Conservation (phyloP, 768 basidiomycete species). For the Tephrocybe sp. region DNA sequence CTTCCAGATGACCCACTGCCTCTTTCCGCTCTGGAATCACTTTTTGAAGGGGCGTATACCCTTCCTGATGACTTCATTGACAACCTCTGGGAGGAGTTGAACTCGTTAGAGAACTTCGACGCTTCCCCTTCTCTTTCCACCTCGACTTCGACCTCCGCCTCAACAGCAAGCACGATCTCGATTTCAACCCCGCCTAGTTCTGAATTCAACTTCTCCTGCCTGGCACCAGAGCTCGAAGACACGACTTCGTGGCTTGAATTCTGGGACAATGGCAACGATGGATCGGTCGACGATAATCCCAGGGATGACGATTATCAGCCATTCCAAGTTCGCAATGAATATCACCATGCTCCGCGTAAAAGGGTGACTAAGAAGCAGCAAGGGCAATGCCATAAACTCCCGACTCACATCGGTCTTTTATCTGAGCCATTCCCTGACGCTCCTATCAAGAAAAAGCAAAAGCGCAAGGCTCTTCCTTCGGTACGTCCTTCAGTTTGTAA, state of each 20-base stretch:
- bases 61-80: conserved; percentile 8
- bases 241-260: conserved; percentile 1
- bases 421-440: not conserved
- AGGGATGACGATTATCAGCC: conserved; percentile 15
- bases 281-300: conserved; percentile 6
- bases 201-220: conserved; percentile 1
- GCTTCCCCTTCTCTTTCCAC: conserved; percentile 9
- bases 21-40: conserved; percentile 1
- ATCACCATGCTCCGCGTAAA: not conserved
- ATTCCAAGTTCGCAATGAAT: not conserved
- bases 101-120: not conserved
- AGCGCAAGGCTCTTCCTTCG: conserved; percentile 8
- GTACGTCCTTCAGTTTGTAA: not conserved
- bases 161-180: conserved; percentile 3
- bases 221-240: not conserved
- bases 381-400: not conserved
- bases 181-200: conserved; percentile 2
- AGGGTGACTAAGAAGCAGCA: not conserved
- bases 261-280: conserved; percentile 6
- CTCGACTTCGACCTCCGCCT: conserved; percentile 2
- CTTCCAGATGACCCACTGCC: not conserved
- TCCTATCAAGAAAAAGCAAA: conserved; percentile 3
- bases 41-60: conserved; percentile 7
- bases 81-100: conserved; percentile 11
- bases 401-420: not conserved